A percentile compares a stretch with the other conserved stretches of the same genome.
Conservation (phyloP, 2,329 filamentous ascomycete species). For the Plectosphaerella cucumerina region DNA sequence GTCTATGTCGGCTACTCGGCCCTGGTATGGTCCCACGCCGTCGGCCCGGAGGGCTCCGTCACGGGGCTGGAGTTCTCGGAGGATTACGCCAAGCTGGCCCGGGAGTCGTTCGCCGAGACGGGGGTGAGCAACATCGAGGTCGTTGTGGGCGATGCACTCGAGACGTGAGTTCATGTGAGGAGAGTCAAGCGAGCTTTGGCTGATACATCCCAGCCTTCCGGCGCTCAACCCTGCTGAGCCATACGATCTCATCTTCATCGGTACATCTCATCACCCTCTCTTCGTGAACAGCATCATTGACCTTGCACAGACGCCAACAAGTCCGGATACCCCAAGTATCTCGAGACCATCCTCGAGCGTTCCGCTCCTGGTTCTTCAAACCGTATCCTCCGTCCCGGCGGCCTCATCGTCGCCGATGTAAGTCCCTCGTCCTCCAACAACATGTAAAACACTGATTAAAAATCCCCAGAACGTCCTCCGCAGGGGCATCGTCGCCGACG, state of each 20-base stretch:
- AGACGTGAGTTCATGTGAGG: slow-evolving; percentile 31
- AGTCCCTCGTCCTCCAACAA: not conserved
- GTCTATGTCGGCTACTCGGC: slow-evolving; percentile 46
- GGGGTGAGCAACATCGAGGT: slow-evolving; percentile 41
- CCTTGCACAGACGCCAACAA: slow-evolving; percentile 38
- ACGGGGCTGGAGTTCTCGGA: slow-evolving; percentile 40
- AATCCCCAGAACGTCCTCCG: slow-evolving; percentile 39
- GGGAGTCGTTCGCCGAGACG: slow-evolving; percentile 31
- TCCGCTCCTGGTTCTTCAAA: slow-evolving; percentile 30
- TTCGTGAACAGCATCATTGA: too few relatives aligned
- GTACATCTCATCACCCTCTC: too few relatives aligned
- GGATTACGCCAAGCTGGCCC: slow-evolving; percentile 37
- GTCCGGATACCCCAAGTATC: slow-evolving; percentile 44
- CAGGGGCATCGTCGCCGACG: slow-evolving; percentile 40
- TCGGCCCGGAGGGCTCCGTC: slow-evolving; percentile 36
- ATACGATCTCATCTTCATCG: slow-evolving; percentile 51
- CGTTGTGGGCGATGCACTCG: slow-evolving; percentile 39
- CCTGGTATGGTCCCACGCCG: slow-evolving; percentile 42
- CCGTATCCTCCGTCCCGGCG: slow-evolving; percentile 43
- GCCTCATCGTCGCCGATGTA: slow-evolving; percentile 46
- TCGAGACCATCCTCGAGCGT: slow-evolving; percentile 37
- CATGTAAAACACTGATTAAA: too few relatives aligned
- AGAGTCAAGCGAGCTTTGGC: not conserved
- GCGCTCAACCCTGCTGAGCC: slow-evolving; percentile 31
- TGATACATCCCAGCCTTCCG: slow-evolving; percentile 20